Conservation (phyloP, 1,284 basidiomycete genomes). For the Coniferiporia sulphurascens region DNA sequence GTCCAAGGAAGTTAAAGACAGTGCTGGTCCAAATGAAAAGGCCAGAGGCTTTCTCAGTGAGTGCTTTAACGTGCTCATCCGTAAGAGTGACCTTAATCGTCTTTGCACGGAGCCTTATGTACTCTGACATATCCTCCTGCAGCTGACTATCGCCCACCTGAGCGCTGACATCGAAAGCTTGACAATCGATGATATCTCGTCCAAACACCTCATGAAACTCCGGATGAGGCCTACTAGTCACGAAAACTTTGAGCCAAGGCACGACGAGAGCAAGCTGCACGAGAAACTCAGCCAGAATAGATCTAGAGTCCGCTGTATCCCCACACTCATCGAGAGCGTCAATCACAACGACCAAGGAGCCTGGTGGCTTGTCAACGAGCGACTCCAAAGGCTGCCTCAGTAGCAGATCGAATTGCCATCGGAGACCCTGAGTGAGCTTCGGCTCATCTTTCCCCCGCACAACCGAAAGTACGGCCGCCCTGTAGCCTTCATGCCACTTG, state of each 20-base stretch:
- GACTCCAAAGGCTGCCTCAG: background rate
- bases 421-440: background rate
- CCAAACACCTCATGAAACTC: background rate
- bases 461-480: background rate
- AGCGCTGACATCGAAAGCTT: background rate
- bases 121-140: background rate
- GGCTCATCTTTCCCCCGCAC: background rate
- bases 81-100: background rate
- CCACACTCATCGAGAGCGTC: constrained; percentile 5
- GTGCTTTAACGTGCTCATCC: background rate
- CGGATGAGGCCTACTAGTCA: background rate
- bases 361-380: background rate
- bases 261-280: background rate
- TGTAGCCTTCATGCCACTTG: background rate
- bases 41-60: background rate
- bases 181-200: background rate
- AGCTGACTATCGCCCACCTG: background rate
- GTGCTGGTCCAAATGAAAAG: constrained; percentile 3
- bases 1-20: background rate
- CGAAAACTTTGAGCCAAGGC: constrained; percentile 6
- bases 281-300: background rate
- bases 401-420: background rate
- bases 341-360: constrained; percentile 1
- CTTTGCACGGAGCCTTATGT: background rate
- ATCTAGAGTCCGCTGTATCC: background rate